Percentiles rank a stretch among this genome's conserved stretches.
Evolutionary conservation across 108 stramenopile genomes (phyloP).

Genomic region (Aurantiochytrium sp.): DNA sequence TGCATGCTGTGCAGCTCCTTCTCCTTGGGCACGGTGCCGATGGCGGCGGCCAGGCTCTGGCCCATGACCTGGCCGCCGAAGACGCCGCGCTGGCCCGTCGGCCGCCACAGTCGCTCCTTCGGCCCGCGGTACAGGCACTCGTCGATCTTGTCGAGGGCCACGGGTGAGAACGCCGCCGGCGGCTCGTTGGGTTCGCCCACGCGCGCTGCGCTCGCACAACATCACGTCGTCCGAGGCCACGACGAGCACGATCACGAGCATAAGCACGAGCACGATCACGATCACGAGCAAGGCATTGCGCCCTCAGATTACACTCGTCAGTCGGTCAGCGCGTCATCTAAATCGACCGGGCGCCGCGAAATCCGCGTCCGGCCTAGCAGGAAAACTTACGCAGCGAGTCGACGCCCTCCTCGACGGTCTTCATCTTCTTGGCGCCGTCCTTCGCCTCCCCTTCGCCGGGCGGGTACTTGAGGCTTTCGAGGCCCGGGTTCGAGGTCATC

Average conservation of each 20-base stretch:
- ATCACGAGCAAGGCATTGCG: too few species aligned
- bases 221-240: too few species aligned
- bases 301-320: too few species aligned
- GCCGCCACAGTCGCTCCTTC: constrained; percentile 25
- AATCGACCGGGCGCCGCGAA: too few species aligned
- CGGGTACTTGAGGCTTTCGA: neutral
- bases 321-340: too few species aligned
- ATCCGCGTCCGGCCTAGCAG: too few species aligned
- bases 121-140: neutral
- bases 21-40: neutral
- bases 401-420: too few species aligned
- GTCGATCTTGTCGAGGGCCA: constrained; percentile 7
- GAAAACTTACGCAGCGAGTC: too few species aligned
- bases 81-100: constrained; percentile 27
- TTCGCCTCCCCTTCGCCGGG: neutral
- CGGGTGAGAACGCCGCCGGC: neutral
- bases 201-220: neutral
- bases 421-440: neutral
- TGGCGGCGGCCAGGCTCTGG: neutral
- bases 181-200: constrained; percentile 9
- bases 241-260: too few species aligned
- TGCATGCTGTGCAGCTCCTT: constrained; percentile 38
- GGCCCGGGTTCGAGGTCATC: neutral
- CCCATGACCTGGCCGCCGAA: constrained; percentile 38
- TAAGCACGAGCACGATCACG: too few species aligned